Conservation (phyloP, 768 basidiomycete species). For the Lanmaoa pseudosensibilis region DNA sequence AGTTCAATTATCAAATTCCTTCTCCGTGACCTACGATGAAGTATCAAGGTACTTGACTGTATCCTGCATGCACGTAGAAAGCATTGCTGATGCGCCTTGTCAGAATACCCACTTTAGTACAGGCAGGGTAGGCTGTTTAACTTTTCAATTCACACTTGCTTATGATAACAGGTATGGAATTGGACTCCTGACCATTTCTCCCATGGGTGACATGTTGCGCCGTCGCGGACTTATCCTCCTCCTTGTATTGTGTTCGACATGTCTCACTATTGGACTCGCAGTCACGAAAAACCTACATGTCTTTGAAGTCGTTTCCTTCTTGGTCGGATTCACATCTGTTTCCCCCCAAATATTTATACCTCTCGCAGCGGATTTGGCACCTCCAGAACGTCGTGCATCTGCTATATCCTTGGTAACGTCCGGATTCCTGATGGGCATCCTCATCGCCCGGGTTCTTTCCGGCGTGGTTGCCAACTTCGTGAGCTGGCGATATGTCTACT, state of each 20-base stretch:
- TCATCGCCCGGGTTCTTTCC: slow-evolving; percentile 69
- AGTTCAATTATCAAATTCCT: slow-evolving; percentile 37
- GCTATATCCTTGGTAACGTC: slow-evolving; percentile 73
- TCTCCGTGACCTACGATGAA: slow-evolving; percentile 34
- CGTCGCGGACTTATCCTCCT: slow-evolving; percentile 67
- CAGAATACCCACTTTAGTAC: slow-evolving; percentile 62
- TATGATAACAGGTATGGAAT: slow-evolving; percentile 53
- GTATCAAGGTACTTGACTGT: slow-evolving; percentile 29
- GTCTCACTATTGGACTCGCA: slow-evolving; percentile 70
- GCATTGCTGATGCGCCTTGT: slow-evolving; percentile 2
- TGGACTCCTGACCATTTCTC: slow-evolving; percentile 71
- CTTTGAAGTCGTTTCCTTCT: slow-evolving; percentile 66
- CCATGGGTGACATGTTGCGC: slow-evolving; percentile 78
- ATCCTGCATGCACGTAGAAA: background rate
- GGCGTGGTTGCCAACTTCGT: slow-evolving; percentile 71
- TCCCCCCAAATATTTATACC: slow-evolving; percentile 72
- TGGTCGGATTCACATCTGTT: slow-evolving; percentile 66
- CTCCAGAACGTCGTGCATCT: slow-evolving; percentile 63
- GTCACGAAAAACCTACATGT: slow-evolving; percentile 54
- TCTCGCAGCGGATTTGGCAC: slow-evolving; percentile 76
- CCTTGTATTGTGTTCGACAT: slow-evolving; percentile 51
- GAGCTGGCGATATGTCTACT: slow-evolving; percentile 73
- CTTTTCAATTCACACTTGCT: background rate
- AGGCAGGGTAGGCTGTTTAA: slow-evolving; percentile 54
- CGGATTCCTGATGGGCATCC: slow-evolving; percentile 67